A percentile compares a stretch with the other conserved stretches of the same genome.
These are phyloP conservation scores for Pyrus pyrifolia DNA, from an alignment of 306 rosid species.

Conservation along the genomic window DNA sequence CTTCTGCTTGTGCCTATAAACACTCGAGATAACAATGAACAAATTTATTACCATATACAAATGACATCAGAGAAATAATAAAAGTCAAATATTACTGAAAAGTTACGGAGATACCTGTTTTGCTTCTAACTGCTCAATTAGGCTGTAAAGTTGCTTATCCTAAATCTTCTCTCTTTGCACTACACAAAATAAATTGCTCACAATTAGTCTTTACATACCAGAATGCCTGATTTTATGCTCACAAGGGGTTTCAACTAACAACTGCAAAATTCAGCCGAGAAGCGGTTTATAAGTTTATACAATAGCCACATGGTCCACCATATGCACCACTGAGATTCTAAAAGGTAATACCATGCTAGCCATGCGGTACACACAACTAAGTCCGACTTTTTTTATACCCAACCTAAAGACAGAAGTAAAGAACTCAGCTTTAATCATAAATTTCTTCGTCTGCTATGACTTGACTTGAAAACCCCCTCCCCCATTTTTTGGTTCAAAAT, in stretches of 20 bases:
- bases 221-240: neutral
- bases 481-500: neutral
- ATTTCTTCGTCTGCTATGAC: neutral
- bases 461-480: neutral
- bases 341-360: neutral
- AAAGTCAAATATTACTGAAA: neutral
- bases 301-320: neutral
- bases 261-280: neutral
- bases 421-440: neutral
- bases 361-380: neutral
- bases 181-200: slow-evolving; percentile 29
- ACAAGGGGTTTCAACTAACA: neutral
- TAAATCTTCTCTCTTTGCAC: slow-evolving; percentile 81
- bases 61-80: neutral
- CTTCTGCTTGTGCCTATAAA: slow-evolving; percentile 87
- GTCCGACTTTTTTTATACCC: neutral
- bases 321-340: neutral
- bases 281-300: neutral
- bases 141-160: slow-evolving; percentile 82
- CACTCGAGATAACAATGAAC: slow-evolving; percentile 8
- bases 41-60: neutral
- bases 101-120: slow-evolving; percentile 51
- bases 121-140: slow-evolving; percentile 75
- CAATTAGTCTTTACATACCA: neutral
- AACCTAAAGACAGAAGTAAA: neutral